phyloP scores from a whole-genome alignment of 2,329 filamentous ascomycete species.

The Phaeosphaeriaceae sp. region DNA sequence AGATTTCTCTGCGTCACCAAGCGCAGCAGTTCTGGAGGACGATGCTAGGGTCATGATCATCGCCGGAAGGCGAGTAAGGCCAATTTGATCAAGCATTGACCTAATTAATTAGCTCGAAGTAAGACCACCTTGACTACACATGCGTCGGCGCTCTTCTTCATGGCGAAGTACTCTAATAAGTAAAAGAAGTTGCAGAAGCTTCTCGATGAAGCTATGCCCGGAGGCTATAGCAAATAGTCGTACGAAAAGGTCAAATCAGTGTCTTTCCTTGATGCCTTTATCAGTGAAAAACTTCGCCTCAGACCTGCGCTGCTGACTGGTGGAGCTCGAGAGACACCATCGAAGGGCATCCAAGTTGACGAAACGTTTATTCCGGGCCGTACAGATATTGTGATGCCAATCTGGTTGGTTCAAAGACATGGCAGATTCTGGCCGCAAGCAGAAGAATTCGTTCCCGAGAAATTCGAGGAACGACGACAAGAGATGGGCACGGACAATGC shows the following conservation, averaged over 20 bases:
- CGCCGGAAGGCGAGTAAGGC: constrained; percentile 35
- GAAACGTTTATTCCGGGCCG: constrained; percentile 19
- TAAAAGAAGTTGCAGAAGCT: constrained; percentile 39
- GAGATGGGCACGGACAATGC: constrained; percentile 27
- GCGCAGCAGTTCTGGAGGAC: constrained; percentile 37
- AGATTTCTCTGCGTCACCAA: constrained; percentile 45
- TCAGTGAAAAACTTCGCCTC: constrained; percentile 49
- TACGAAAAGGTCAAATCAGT: constrained; percentile 39
- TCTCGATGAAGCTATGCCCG: constrained; percentile 40
- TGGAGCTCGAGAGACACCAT: constrained; percentile 49
- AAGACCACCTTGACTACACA: constrained; percentile 49
- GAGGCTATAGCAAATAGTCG: constrained; percentile 30
- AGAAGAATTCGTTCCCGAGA: constrained; percentile 24
- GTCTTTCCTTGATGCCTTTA: constrained; percentile 40
- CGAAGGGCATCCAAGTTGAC: constrained; percentile 37
- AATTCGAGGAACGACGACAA: constrained; percentile 19
- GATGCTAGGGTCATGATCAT: constrained; percentile 47
- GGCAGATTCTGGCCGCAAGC: constrained; percentile 20
- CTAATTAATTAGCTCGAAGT: not conserved
- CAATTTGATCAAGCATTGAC: not conserved
- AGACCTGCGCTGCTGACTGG: constrained; percentile 50
- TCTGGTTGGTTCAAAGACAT: constrained; percentile 17
- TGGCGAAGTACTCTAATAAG: constrained; percentile 41
- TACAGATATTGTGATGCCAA: constrained; percentile 18
- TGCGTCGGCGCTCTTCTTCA: constrained; percentile 39